These are phyloP conservation scores for Aspergillus tanneri DNA, from an alignment of 2,329 filamentous ascomycete species.

Conservation along the genomic window DNA sequence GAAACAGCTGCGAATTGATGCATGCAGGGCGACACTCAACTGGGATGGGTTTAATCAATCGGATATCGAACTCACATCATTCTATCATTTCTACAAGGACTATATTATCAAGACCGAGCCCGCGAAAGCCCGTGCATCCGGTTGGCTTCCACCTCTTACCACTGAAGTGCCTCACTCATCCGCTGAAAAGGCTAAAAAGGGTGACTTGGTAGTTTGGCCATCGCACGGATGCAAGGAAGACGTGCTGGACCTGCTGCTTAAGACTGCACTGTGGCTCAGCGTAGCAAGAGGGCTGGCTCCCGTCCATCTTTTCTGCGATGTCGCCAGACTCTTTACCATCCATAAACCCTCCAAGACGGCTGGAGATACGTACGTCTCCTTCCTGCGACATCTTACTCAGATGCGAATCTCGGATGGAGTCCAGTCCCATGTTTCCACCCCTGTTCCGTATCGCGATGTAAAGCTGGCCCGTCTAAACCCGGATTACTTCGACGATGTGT, in stretches of 20 bases:
- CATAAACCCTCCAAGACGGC: slow-evolving; percentile 7
- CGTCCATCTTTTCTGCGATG: slow-evolving; percentile 31
- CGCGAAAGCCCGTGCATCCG: slow-evolving; percentile 16
- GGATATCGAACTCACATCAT: slow-evolving; percentile 21
- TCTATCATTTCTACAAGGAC: slow-evolving; percentile 21
- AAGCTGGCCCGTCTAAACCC: slow-evolving; percentile 10
- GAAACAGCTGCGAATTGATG: slow-evolving; percentile 19
- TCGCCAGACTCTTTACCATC: slow-evolving; percentile 24
- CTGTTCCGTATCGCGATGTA: slow-evolving; percentile 13
- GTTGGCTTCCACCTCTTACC: slow-evolving; percentile 20
- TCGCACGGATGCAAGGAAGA: slow-evolving; percentile 1
- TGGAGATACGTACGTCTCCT: slow-evolving; percentile 7
- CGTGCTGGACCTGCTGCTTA: slow-evolving; percentile 22
- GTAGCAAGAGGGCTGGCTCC: slow-evolving; percentile 27
- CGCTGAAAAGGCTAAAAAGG: slow-evolving; percentile 6
- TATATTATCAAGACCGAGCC: slow-evolving; percentile 14
- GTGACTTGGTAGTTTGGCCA: slow-evolving; percentile 17
- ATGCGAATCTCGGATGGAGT: slow-evolving; percentile 15
- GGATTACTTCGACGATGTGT: slow-evolving; percentile 23
- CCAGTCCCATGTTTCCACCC: slow-evolving; percentile 7
- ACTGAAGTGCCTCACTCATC: slow-evolving; percentile 14
- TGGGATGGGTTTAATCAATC: slow-evolving; percentile 20
- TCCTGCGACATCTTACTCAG: slow-evolving; percentile 18
- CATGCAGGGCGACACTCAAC: slow-evolving; percentile 19
- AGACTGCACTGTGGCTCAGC: slow-evolving; percentile 28